Base-by-base conservation (phyloP, 2,329 filamentous ascomycete species). In the Botrytis fragariae region DNA sequence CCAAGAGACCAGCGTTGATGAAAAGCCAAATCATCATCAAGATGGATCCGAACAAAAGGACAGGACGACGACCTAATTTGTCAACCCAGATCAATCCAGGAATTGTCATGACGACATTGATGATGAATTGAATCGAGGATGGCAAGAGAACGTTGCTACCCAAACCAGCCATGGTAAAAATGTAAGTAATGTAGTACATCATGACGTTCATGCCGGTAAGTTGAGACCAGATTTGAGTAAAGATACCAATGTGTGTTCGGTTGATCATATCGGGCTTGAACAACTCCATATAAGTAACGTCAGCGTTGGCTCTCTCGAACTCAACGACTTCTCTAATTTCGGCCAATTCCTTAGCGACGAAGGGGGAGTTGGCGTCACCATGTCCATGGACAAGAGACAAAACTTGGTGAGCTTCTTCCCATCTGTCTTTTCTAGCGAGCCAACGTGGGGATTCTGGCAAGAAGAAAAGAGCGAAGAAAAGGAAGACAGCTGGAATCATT, bases 61-160 rank as follows among this genome's bases (percentile, higher is more conserved):
- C 88, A 1, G 84, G 84, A 60, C 92, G 92, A 76, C 93, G 92
- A 64, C 93, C 93, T 89, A 91, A 93, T 72, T 86, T 85, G 77
- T 96, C 93, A 78, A 95, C 87, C 84, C 85, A 95, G 73, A 95
- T 82, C 37, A 95, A 86, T 1, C 92, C 92, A 0, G 92, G 91
- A 4, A 95, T 81, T 0, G 93, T 95, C 90, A 93, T 93, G 70
- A 90, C 74, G 1, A 95, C 92, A 81, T 95, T 95, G 84, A 95
- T 93, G 77, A 94, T 86, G 80, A 92, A 93, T 79, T 93, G 89
- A 75, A 93, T 93, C 16, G 88, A 89, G 29, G 89, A 91, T 12
- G 91, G 87, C 62, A 92, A 82, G 14, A 93, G 85, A 54, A 89
- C 87, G 71, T 85, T 86, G 77, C 88, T 84, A 4, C 86, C 86